Percentiles rank a stretch among this genome's conserved stretches.
Evolutionary conservation across 768 basidiomycete genomes (phyloP).

Genomic region (Hebeloma cylindrosporum): DNA sequence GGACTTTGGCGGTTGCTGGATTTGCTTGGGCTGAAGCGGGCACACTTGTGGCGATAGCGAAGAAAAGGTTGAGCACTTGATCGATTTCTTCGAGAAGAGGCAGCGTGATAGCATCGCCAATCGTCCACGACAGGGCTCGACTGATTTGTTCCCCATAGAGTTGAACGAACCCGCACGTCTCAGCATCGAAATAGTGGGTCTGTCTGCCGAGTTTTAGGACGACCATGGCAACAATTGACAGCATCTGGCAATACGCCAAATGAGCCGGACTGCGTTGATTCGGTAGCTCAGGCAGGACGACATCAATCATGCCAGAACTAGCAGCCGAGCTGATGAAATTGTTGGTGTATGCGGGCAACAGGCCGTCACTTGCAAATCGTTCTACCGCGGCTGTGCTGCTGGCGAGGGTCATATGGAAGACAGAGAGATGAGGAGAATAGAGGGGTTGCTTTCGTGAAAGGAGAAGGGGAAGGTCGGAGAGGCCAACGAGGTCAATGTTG

Average conservation of each 20-base stretch:
- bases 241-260: slow-evolving; percentile 79
- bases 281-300: slow-evolving; percentile 65
- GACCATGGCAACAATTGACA: slow-evolving; percentile 75
- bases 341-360: slow-evolving; percentile 79
- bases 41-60: slow-evolving; percentile 63
- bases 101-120: slow-evolving; percentile 73
- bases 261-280: slow-evolving; percentile 80
- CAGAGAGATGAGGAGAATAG: slow-evolving; percentile 75
- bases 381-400: slow-evolving; percentile 78
- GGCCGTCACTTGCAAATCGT: slow-evolving; percentile 79
- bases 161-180: slow-evolving; percentile 84
- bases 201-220: slow-evolving; percentile 60
- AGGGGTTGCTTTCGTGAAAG: slow-evolving; percentile 63
- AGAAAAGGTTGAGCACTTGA: slow-evolving; percentile 75
- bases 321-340: slow-evolving; percentile 78
- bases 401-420: slow-evolving; percentile 85
- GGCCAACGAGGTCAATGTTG: slow-evolving; percentile 66
- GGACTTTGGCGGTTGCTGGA: slow-evolving; percentile 58
- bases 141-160: slow-evolving; percentile 81
- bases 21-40: slow-evolving; percentile 45
- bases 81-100: slow-evolving; percentile 83
- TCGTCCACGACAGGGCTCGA: slow-evolving; percentile 78
- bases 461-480: slow-evolving; percentile 64
- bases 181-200: slow-evolving; percentile 79
- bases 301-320: slow-evolving; percentile 71